Evolutionary conservation across 306 rosid genomes (phyloP).

Genomic region (Lupinus albus): DNA sequence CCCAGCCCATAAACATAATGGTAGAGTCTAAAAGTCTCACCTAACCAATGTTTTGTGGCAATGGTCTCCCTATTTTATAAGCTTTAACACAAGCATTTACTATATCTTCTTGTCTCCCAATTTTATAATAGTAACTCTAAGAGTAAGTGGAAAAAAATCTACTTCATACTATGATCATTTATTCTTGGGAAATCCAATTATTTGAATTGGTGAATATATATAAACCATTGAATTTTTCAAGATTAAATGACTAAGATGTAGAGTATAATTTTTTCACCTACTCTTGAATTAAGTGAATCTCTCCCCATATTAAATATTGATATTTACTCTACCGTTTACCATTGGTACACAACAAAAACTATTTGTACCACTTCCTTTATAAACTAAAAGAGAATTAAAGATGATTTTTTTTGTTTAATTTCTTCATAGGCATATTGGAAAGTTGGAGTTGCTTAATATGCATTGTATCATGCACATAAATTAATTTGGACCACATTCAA

Average conservation of each 20-base stretch:
- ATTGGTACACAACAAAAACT: conserved; percentile 10
- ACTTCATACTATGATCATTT: too few species aligned
- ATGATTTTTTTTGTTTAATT: background rate
- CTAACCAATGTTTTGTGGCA: conserved; percentile 43
- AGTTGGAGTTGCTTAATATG: conserved; percentile 9
- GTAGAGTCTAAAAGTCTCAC: conserved; percentile 11
- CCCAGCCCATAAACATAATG: too few species aligned
- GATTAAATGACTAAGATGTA: too few species aligned
- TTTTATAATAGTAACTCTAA: too few species aligned
- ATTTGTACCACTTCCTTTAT: background rate
- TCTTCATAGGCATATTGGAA: background rate
- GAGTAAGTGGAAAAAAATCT: too few species aligned
- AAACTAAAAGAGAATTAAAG: background rate
- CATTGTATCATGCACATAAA: conserved; percentile 4
- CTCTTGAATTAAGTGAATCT: too few species aligned
- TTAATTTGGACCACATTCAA: conserved; percentile 11
- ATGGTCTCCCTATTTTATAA: conserved; percentile 32
- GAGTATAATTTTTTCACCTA: too few species aligned
- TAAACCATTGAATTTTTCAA: too few species aligned
- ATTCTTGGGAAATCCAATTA: too few species aligned
- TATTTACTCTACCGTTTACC: conserved; percentile 8
- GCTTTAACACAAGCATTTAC: conserved; percentile 34
- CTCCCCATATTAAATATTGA: too few species aligned
- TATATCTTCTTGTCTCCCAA: conserved; percentile 35
- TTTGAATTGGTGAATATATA: too few species aligned